Base-by-base conservation (phyloP, 2,329 filamentous ascomycete species). In the Fusarium burgessii region DNA sequence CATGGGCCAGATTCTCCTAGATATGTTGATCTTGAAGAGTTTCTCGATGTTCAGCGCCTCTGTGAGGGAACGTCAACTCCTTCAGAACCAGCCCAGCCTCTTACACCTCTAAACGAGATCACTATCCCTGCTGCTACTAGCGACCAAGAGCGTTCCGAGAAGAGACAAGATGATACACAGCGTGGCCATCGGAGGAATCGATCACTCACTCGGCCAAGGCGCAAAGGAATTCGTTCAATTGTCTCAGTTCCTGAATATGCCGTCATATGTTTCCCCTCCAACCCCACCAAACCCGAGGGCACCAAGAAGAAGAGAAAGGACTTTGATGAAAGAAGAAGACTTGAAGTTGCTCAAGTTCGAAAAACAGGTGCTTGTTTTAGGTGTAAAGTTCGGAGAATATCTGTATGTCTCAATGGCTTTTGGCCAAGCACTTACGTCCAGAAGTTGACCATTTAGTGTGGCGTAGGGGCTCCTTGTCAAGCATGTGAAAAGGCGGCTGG, bases 261-360 rank as follows among this genome's bases (percentile, higher is more conserved):
- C 8, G 66, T 77, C 52, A 75, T 77, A 15, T 77, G 75, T 56
- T 77, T 77, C 38, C 75, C 75, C 12, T 77, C 75, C 2, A 75
- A 77, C 40, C 75, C 75, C 14, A 72, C 73, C 50, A 69, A 74
- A 7, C 75, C 75, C 6, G 47, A 70, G 6, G 75, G 75, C 4
- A 61, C 75, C 29, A 77, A 77, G 58, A 77, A 77, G 54, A 77
- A 71, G 64, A 71, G 75, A 49, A 76, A 62, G 17, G 75, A 77
- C 20, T 77, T 77, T 57, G 67, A 76, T 25, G 74, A 76, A 33
- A 70, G 58, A 57, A 68, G 76, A 12, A 71, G 76, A 9, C 70
- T 70, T 13, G 76, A 77, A 49, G 74, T 77, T 49, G 75, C 75
- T 1, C 74, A 72, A 55, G 74, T 77, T 14, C 74, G 76, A 50